A percentile compares a stretch with the other conserved stretches of the same genome.
Conservation (phyloP, 306 rosid species). For the Begonia fuchsioides region DNA sequence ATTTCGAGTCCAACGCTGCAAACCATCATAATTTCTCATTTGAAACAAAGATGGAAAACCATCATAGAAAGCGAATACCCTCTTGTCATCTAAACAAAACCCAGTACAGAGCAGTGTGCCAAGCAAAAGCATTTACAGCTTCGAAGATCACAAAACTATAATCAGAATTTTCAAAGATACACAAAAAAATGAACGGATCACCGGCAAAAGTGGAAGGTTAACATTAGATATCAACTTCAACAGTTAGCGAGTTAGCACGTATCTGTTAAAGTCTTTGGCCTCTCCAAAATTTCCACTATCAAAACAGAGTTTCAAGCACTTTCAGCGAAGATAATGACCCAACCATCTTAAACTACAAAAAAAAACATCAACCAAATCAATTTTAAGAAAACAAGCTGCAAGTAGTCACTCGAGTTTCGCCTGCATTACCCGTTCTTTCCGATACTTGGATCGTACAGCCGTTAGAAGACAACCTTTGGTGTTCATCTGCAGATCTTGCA, state of each 20-base stretch:
- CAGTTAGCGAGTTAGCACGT: conserved; percentile 4
- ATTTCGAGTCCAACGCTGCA: too few species aligned
- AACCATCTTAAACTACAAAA: conserved; percentile 47
- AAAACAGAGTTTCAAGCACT: conserved; percentile 51
- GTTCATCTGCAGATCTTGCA: conserved; percentile 71
- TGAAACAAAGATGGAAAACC: too few species aligned
- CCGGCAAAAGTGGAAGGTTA: conserved; percentile 16
- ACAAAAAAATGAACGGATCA: conserved; percentile 19
- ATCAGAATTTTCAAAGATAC: conserved; percentile 17
- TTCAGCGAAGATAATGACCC: conserved; percentile 54
- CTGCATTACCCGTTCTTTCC: conserved; percentile 49
- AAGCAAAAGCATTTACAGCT: too few species aligned
- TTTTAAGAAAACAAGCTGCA: too few species aligned
- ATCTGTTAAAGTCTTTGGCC: conserved; percentile 4
- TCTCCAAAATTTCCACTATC: conserved; percentile 24
- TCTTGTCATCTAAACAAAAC: too few species aligned
- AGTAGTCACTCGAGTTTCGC: neutral
- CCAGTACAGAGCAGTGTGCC: too few species aligned
- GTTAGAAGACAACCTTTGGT: conserved; percentile 44
- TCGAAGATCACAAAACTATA: conserved; percentile 24
- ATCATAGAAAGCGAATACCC: too few species aligned
- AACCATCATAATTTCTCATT: too few species aligned
- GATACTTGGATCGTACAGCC: conserved; percentile 53
- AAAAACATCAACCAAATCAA: neutral
- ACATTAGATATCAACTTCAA: conserved; percentile 17